Conservation (phyloP, 148 eudicot genomes). For the Camellia lanceoleosa region DNA sequence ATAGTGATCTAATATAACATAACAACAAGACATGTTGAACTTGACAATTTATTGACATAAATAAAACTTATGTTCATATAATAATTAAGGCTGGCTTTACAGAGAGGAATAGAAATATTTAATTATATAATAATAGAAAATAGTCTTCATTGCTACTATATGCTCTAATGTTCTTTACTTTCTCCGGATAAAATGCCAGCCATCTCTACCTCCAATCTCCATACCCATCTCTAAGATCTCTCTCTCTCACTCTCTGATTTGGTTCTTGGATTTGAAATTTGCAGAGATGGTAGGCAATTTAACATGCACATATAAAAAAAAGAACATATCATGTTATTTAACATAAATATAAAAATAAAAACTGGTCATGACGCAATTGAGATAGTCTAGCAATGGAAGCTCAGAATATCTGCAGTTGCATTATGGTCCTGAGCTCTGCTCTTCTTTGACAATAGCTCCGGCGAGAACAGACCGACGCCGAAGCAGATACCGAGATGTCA, state of each 20-base stretch:
- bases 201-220: conserved; percentile 46
- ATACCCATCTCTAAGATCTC: background rate
- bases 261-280: conserved; percentile 17
- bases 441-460: conserved; percentile 54
- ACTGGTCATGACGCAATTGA: conserved; percentile 2
- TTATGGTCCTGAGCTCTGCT: conserved; percentile 27
- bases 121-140: background rate
- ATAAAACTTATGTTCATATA: background rate
- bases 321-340: conserved; percentile 30
- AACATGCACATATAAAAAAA: conserved; percentile 24
- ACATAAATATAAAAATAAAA: background rate
- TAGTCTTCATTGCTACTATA: conserved; percentile 19
- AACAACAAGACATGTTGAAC: background rate
- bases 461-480: conserved; percentile 52
- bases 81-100: background rate
- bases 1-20: background rate
- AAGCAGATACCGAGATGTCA: conserved; percentile 21
- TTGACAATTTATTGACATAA: background rate
- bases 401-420: conserved; percentile 23
- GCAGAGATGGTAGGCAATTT: conserved; percentile 65
- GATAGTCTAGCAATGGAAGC: conserved; percentile 20
- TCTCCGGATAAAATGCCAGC: conserved; percentile 61
- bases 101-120: background rate
- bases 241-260: background rate
- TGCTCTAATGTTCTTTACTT: conserved; percentile 22